Evolutionary conservation across 306 rosid genomes (phyloP), one percentile per base, ranked within the genome.

Genomic region (Gillenia trifoliata): DNA sequence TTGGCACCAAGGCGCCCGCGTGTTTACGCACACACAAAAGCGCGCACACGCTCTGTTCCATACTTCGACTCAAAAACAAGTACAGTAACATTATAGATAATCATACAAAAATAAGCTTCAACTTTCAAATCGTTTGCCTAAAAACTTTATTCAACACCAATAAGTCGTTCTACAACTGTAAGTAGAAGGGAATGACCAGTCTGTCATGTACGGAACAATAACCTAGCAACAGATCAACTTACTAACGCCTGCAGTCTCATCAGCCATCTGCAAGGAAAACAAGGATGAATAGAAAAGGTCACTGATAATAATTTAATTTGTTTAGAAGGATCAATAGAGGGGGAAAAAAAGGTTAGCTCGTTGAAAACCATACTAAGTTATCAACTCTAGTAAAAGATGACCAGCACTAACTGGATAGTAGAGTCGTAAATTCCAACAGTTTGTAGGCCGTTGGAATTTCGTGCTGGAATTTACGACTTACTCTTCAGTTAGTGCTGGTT

Each of bases 21-120:
- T 38, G 3, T 38, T 8, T 2, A 8, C 0, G 3, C 0, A 3
- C 41, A 8, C 41, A 0, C 8, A 38, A 0, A 38, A 8, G n/a
- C n/a, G 2, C 11, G 4, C 33, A 8, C 41, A 38, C 3, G 11
- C 40, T 36, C 0, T 36, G 40, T 36, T 36, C 40, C 40, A 36
- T 36, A 36, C 40, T 34, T 66, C 54, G 6, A 66, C 13, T 22
- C 5, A 13, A n/a, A 65, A 34, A 36, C 19, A 38, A 38, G 15
- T 11, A 23, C 11, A 2, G 8, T 47, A 10, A 64, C 19, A 62
- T 64, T 34, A 38, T 22, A 38, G 5, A 31, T 65, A 50, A 4
- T 66, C 70, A 38, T 38, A 12, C 20, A 66, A 38, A 65, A 66
- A 38, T 23, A 38, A 22, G 5, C 30, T n/a, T 66, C 70, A 66